A percentile compares a stretch with the other conserved stretches of the same genome.
These are phyloP conservation scores for Globisporangium megalacanthum DNA, from an alignment of 352 stramenopile species.

Conservation along the genomic window DNA sequence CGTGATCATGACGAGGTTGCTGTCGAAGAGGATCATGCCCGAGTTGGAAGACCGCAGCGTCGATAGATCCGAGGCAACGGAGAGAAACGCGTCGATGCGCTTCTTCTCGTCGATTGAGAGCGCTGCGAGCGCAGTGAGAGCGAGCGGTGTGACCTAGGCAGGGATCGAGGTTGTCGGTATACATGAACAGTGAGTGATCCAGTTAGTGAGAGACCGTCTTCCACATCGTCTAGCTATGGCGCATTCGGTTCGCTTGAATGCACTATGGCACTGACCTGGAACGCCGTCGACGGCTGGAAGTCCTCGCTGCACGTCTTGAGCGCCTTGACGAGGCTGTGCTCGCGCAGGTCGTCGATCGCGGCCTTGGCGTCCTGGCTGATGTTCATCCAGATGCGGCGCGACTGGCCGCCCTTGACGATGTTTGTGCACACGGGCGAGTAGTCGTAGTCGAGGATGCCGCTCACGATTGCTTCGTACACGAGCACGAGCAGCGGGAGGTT, in stretches of 20 bases:
- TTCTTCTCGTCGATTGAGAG: constrained; percentile 41
- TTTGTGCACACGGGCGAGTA: constrained; percentile 94
- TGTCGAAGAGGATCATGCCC: constrained; percentile 88
- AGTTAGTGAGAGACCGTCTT: neutral
- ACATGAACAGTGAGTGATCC: constrained; percentile 13
- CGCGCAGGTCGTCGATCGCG: constrained; percentile 93
- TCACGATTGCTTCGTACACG: constrained; percentile 95
- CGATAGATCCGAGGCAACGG: constrained; percentile 17
- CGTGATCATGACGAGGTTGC: constrained; percentile 89
- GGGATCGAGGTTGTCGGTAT: neutral
- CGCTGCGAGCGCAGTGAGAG: constrained; percentile 30
- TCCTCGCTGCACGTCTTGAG: constrained; percentile 92
- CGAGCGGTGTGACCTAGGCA: constrained; percentile 32
- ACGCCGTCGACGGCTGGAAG: constrained; percentile 95
- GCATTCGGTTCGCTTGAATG: no score
- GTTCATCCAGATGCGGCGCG: constrained; percentile 90
- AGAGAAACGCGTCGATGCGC: constrained; percentile 59
- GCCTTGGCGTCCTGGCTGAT: constrained; percentile 94
- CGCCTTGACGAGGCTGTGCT: constrained; percentile 94
- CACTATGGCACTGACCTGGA: constrained; percentile 66
- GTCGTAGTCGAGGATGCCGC: constrained; percentile 94
- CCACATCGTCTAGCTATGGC: no score
- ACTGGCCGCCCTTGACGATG: constrained; percentile 90
- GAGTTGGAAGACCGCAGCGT: constrained; percentile 51
- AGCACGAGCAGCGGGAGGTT: constrained; percentile 95